Evolutionary conservation across 139 green algal genomes (phyloP).

Genomic region (Penium margaritaceum): DNA sequence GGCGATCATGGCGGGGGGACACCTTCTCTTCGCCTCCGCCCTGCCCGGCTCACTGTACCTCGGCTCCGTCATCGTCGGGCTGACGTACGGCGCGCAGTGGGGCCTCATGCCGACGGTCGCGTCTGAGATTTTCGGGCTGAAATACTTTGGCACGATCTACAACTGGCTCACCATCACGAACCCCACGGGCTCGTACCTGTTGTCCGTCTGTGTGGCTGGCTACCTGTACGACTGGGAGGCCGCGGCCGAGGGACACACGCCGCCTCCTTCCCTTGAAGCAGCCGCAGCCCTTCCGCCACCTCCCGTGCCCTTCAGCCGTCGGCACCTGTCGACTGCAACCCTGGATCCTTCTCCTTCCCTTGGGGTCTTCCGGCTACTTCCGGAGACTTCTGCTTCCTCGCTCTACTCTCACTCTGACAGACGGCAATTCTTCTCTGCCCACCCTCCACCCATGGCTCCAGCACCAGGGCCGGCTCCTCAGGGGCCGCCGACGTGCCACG

Average conservation of each 20-base stretch:
- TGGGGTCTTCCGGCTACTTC: no score
- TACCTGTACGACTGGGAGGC: conserved; percentile 42
- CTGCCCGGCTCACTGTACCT: conserved; percentile 49
- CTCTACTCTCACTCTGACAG: no score
- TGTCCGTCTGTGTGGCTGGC: conserved; percentile 37
- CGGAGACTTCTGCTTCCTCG: no score
- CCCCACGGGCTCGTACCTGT: conserved; percentile 40
- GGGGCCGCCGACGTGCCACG: no score
- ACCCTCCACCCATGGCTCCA: no score
- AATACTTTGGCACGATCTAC: conserved; percentile 51
- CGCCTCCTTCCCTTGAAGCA: no score
- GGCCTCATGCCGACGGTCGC: conserved; percentile 64
- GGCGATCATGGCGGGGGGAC: conserved; percentile 12
- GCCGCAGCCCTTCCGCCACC: no score
- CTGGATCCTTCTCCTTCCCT: no score
- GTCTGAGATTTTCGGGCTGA: conserved; percentile 61
- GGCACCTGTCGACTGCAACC: no score
- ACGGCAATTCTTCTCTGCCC: no score
- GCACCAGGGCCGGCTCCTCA: no score
- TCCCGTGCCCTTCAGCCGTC: no score
- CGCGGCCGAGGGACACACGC: conserved; percentile 15
- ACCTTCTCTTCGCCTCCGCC: conserved; percentile 29
- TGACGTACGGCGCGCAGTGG: conserved; percentile 73
- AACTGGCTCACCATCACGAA: conserved; percentile 44
- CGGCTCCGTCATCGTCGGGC: conserved; percentile 51